phyloP scores from a whole-genome alignment of 2,329 filamentous ascomycete genomes.

The Xylariomycetidae sp. region DNA sequence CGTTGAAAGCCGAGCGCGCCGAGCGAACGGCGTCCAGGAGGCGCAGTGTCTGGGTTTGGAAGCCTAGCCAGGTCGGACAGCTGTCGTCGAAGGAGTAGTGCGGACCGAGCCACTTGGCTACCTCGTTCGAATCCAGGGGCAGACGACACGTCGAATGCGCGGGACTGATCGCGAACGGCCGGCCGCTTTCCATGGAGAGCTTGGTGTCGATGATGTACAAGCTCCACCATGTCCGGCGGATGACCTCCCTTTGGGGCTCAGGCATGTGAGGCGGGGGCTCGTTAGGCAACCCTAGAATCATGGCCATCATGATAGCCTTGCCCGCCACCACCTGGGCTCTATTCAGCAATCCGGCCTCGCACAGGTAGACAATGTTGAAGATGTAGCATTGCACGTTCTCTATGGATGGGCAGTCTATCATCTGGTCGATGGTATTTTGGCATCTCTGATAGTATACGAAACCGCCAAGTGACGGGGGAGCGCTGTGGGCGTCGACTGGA shows the following conservation, averaged over 20 bases:
- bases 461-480: constrained; percentile 7
- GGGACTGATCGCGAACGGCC: constrained; percentile 9
- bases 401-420: constrained; percentile 9
- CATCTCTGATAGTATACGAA: constrained; percentile 12
- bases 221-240: constrained; percentile 15
- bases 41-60: constrained; percentile 11
- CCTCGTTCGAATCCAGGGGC: constrained; percentile 6
- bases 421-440: constrained; percentile 6
- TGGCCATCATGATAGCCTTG: constrained; percentile 10
- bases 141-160: constrained; percentile 6
- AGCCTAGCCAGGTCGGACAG: constrained; percentile 11
- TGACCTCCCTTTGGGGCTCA: constrained; percentile 8
- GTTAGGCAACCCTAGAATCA: constrained; percentile 10
- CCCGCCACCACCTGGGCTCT: constrained; percentile 6
- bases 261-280: constrained; percentile 3
- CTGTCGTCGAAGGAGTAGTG: constrained; percentile 8
- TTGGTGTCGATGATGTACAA: constrained; percentile 12
- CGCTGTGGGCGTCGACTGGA: background rate
- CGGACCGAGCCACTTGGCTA: constrained; percentile 8
- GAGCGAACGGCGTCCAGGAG: constrained; percentile 4
- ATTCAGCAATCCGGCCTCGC: constrained; percentile 11
- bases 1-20: constrained; percentile 1
- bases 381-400: constrained; percentile 12
- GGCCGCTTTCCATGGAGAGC: constrained; percentile 12
- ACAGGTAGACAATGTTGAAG: constrained; percentile 11